A percentile compares a stretch with the other conserved stretches of the same genome.
These are phyloP conservation scores for Hypoxylon sp. DNA, from an alignment of 2,329 filamentous ascomycete genomes.

Conservation along the genomic window DNA sequence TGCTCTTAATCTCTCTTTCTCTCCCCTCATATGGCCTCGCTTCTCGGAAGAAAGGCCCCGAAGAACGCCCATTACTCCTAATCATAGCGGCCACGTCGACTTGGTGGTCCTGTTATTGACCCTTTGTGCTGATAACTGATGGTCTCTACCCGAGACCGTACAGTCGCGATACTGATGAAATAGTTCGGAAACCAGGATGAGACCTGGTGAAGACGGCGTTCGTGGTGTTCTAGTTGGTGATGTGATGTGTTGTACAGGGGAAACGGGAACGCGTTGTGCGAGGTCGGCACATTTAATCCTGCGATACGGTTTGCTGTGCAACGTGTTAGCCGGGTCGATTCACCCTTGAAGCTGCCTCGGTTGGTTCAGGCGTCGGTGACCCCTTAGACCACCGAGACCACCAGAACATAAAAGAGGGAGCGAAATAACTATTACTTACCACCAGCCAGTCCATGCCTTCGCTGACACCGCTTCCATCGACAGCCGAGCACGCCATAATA, in stretches of 20 bases:
- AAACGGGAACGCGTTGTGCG: slow-evolving; percentile 6
- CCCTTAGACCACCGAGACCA: neutral
- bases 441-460: slow-evolving; percentile 99
- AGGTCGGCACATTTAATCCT: slow-evolving; percentile 45
- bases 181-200: slow-evolving; percentile 11
- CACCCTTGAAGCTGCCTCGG: slow-evolving; percentile 6
- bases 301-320: slow-evolving; percentile 52
- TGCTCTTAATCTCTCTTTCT: slow-evolving; percentile 6
- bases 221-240: slow-evolving; percentile 15
- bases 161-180: slow-evolving; percentile 26
- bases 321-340: slow-evolving; percentile 17
- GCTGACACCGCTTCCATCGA: slow-evolving; percentile 91
- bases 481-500: slow-evolving; percentile 96
- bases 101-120: slow-evolving; percentile 14
- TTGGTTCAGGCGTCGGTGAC: too few relatives aligned
- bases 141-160: slow-evolving; percentile 31
- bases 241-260: slow-evolving; percentile 15
- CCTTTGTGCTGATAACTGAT: slow-evolving; percentile 12
- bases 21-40: neutral
- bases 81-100: slow-evolving; percentile 13
- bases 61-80: slow-evolving; percentile 29
- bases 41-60: slow-evolving; percentile 7
- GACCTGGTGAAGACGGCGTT: slow-evolving; percentile 4
- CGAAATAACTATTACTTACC: slow-evolving; percentile 67
- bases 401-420: neutral